Evolutionary conservation across 2,329 filamentous ascomycete genomes (phyloP).

Genomic region (Exophiala lecanii-corni): DNA sequence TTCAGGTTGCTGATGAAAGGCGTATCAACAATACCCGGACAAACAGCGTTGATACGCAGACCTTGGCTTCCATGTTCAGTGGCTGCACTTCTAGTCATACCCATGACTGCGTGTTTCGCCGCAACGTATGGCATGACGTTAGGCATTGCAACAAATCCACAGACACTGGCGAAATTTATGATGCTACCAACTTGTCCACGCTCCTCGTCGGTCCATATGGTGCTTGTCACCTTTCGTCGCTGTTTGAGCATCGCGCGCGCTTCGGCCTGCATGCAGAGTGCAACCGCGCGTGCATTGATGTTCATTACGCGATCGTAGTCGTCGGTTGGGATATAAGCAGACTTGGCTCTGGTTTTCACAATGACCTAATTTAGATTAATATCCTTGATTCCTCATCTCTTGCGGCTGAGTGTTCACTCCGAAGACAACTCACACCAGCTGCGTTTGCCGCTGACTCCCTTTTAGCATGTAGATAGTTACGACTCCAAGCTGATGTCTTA

Average conservation of each 20-base stretch:
- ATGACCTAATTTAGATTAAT: no score
- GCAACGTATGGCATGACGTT: conserved; percentile 32
- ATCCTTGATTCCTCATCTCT: no score
- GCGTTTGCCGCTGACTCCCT: no score
- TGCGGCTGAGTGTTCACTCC: no score
- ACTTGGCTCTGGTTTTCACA: no score
- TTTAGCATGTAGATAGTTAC: no score
- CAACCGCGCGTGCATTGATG: background rate
- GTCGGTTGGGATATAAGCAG: no score
- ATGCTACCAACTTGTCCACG: conserved; percentile 19
- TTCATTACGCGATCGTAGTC: background rate
- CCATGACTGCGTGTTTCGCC: conserved; percentile 55
- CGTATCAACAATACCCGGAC: conserved; percentile 44
- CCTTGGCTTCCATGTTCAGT: conserved; percentile 49
- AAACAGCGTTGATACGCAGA: conserved; percentile 27
- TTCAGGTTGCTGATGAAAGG: conserved; percentile 39
- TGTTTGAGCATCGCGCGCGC: background rate
- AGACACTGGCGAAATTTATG: conserved; percentile 29
- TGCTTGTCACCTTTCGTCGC: background rate
- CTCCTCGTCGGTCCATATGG: background rate
- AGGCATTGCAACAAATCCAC: conserved; percentile 38
- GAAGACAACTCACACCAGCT: no score
- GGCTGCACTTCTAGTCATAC: conserved; percentile 52
- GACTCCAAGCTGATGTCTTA: no score
- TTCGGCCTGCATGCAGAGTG: background rate